A percentile compares a stretch with the other conserved stretches of the same genome.
Evolutionary conservation across 2,329 filamentous ascomycete genomes (phyloP).

Genomic region (Spiromastix sp.): DNA sequence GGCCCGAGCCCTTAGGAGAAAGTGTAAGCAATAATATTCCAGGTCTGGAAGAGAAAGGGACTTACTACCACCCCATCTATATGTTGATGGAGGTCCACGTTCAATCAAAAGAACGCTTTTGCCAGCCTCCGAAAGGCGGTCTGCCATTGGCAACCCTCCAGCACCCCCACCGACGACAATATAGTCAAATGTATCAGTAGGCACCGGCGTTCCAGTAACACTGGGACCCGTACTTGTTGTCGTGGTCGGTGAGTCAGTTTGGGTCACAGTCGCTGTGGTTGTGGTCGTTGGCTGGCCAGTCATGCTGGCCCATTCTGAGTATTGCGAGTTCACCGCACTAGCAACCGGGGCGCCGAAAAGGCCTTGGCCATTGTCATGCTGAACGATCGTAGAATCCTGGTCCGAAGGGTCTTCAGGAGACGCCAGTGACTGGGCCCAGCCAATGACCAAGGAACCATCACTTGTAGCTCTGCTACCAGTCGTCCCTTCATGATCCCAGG

Average conservation of each 20-base stretch:
- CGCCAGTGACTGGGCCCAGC: conserved; percentile 44
- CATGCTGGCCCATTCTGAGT: conserved; percentile 21
- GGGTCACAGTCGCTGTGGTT: conserved; percentile 17
- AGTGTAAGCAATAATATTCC: conserved; percentile 11
- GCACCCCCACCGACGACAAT: conserved; percentile 38
- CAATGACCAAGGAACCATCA: conserved; percentile 38
- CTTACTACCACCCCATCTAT: conserved; percentile 49
- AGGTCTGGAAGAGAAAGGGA: conserved; percentile 1
- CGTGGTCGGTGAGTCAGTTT: conserved; percentile 15
- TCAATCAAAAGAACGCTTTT: conserved; percentile 56
- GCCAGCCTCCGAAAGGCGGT: conserved; percentile 53
- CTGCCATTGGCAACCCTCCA: conserved; percentile 44
- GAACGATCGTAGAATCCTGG: conserved; percentile 36
- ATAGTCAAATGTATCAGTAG: conserved; percentile 24
- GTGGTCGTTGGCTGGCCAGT: conserved; percentile 18
- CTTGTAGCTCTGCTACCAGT: conserved; percentile 37
- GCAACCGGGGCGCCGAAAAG: conserved; percentile 41
- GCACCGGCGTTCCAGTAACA: conserved; percentile 15
- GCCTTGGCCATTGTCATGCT: conserved; percentile 48
- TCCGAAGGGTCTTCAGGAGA: conserved; percentile 32
- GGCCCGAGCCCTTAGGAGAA: conserved; percentile 41
- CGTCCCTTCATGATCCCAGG: conserved; percentile 42
- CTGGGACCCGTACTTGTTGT: conserved; percentile 15
- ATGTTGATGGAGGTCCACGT: conserved; percentile 51
- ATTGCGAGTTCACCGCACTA: conserved; percentile 32